Conservation (phyloP, 73 alveolate species). For the Paraurostyla sp. region DNA sequence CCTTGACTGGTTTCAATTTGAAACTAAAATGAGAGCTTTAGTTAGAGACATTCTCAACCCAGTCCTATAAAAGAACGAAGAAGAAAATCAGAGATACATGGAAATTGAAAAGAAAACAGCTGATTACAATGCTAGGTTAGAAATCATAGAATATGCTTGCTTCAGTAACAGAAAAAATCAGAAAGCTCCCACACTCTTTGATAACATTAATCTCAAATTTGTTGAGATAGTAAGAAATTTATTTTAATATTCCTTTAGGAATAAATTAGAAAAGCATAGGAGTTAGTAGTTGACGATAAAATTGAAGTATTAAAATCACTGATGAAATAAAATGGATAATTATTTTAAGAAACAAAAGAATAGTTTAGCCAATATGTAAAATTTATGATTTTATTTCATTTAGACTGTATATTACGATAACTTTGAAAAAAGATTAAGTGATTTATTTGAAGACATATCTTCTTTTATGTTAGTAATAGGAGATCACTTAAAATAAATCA, state of each 20-base stretch:
- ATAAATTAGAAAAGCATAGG: no score
- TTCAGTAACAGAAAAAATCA: constrained; percentile 5
- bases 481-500: not conserved
- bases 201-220: not conserved
- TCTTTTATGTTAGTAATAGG: not conserved
- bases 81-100: constrained; percentile 33
- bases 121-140: not conserved
- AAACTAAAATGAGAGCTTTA: constrained; percentile 47
- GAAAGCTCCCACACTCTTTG: not conserved
- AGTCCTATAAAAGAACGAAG: constrained; percentile 23
- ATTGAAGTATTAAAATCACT: no score
- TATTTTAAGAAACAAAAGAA: constrained; percentile 9
- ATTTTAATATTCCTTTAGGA: not conserved
- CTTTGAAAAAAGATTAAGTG: constrained; percentile 5
- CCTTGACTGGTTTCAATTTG: constrained; percentile 54
- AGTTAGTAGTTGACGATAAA: no score
- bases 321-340: not conserved
- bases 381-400: not conserved
- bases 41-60: constrained; percentile 55
- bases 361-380: not conserved
- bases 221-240: not conserved
- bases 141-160: constrained; percentile 1
- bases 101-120: constrained; percentile 39
- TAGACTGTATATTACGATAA: constrained; percentile 16
- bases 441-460: constrained; percentile 12